phyloP scores from a whole-genome alignment of 164 flowering plant species.

The Brasenia schreberi region DNA sequence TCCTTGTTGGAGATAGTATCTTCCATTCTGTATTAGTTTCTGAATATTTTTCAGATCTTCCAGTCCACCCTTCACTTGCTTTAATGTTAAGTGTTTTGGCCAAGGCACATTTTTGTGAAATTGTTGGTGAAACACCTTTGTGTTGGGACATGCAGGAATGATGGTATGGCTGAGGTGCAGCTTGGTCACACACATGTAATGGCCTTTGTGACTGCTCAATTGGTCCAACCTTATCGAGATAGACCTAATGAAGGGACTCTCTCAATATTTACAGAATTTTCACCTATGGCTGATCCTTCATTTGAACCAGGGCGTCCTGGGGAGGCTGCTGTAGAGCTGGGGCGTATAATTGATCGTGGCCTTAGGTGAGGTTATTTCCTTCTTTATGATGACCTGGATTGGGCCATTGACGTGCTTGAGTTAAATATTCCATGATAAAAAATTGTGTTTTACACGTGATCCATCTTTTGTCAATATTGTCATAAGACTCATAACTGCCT shows the following conservation, averaged over 20 bases:
- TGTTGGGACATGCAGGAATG: conserved; percentile 38
- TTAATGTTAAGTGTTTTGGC: not conserved
- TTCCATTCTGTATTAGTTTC: no score
- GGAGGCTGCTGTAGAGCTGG: conserved; percentile 82
- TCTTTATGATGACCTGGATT: not conserved
- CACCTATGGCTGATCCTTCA: conserved; percentile 98
- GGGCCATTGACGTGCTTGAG: not conserved
- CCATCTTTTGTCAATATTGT: no score
- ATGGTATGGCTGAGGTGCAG: conserved; percentile 85
- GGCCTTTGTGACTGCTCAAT: conserved; percentile 72
- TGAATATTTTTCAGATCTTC: not conserved
- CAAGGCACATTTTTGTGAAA: not conserved
- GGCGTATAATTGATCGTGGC: conserved; percentile 86
- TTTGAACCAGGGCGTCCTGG: conserved; percentile 97
- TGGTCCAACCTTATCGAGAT: conserved; percentile 82
- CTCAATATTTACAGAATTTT: conserved; percentile 77
- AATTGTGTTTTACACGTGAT: no score
- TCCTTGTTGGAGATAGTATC: no score
- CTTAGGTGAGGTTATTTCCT: conserved; percentile 34
- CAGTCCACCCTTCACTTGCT: not conserved
- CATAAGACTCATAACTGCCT: no score
- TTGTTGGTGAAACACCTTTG: not conserved
- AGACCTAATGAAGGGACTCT: conserved; percentile 85
- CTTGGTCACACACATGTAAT: conserved; percentile 89
- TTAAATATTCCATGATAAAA: not conserved